Base-by-base conservation (phyloP, 345 rosid species). In the Eucalyptus tenuipes region DNA sequence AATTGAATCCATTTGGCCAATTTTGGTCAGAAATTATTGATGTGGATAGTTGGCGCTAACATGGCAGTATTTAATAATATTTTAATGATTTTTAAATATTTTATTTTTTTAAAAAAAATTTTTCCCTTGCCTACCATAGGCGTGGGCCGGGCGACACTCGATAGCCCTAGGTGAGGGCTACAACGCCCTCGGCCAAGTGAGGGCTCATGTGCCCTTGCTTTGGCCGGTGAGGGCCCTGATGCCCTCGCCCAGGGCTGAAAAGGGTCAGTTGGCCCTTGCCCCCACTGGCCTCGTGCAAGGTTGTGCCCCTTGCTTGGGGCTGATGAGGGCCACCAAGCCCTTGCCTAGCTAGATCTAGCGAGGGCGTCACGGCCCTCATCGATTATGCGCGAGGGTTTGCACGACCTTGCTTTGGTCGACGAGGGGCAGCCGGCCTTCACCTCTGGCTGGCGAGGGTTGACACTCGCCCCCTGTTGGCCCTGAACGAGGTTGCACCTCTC, bases 81-180 rank as follows among this genome's bases (percentile, higher is more conserved):
- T 50, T 50, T 50, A 50, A 49, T 2, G 0, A 13, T 47, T 49
- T 48, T 49, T 49, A 49, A 49, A 14, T 49, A 15, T 15, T 15
- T 5, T 49, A n/a, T n/a, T n/a, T n/a, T n/a, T n/a, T n/a, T n/a
- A n/a, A n/a, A n/a, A n/a, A n/a, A n/a, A n/a, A n/a, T n/a, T n/a
- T n/a, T n/a, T n/a, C n/a, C 22, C 9, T 50, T 17, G 4, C 2
- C 0, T 0, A 0, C 9, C 55, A 50, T 7, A 50, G 22, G 22
- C 3, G 9, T 3, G 22, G 0, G 55, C 17, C 0, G 4, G 4
- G 4, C 8, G 1, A 50, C 53, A 50, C 0, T 24, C 57, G 1
- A 4, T 52, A 52, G 25, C 57, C 57, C 10, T 0, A 3, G 10
- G 57, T 3, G 4, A 52, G 25, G 57, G 57, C 2, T 2, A 3